These are phyloP conservation scores for Coniella vitis DNA, from an alignment of 2,329 filamentous ascomycete genomes.

Conservation along the genomic window DNA sequence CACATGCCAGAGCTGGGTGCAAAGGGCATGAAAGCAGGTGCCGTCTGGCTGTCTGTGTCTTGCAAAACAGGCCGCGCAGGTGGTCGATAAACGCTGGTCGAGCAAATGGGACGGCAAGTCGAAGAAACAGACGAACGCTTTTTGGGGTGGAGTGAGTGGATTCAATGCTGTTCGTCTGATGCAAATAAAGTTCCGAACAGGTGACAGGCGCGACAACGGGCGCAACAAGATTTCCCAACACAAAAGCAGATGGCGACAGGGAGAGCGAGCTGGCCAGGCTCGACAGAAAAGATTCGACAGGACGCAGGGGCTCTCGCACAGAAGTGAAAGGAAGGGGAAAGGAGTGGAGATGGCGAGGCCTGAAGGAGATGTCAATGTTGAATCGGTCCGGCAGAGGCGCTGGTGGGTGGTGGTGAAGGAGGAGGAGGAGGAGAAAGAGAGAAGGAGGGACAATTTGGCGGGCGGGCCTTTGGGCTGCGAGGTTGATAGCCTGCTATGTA, in stretches of 20 bases:
- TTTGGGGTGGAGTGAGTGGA: slow-evolving; percentile 5
- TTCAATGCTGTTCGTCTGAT: slow-evolving; percentile 3
- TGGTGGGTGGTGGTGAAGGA: not conserved
- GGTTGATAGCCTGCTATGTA: too few relatives aligned
- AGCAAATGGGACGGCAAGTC: not conserved
- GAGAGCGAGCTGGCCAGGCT: too few relatives aligned
- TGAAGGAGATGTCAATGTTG: not conserved
- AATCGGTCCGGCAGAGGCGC: not conserved
- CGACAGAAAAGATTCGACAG: too few relatives aligned
- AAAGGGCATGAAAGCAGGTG: not conserved
- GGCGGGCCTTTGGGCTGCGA: too few relatives aligned
- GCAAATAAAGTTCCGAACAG: not conserved
- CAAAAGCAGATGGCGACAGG: too few relatives aligned
- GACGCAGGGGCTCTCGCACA: not conserved
- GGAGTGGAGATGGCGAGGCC: not conserved
- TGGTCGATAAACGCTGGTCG: not conserved
- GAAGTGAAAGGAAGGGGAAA: not conserved
- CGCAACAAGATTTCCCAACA: too few relatives aligned
- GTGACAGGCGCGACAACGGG: not conserved
- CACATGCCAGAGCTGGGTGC: slow-evolving; percentile 12
- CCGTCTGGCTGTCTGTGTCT: slow-evolving; percentile 2
- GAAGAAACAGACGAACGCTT: not conserved
- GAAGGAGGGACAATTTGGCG: too few relatives aligned
- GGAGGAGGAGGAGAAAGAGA: not conserved
- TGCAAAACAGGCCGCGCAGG: not conserved